Percentiles rank a stretch among this genome's conserved stretches.
These are phyloP conservation scores for Globisporangium nodosum DNA, from an alignment of 352 stramenopile genomes.

Conservation along the genomic window DNA sequence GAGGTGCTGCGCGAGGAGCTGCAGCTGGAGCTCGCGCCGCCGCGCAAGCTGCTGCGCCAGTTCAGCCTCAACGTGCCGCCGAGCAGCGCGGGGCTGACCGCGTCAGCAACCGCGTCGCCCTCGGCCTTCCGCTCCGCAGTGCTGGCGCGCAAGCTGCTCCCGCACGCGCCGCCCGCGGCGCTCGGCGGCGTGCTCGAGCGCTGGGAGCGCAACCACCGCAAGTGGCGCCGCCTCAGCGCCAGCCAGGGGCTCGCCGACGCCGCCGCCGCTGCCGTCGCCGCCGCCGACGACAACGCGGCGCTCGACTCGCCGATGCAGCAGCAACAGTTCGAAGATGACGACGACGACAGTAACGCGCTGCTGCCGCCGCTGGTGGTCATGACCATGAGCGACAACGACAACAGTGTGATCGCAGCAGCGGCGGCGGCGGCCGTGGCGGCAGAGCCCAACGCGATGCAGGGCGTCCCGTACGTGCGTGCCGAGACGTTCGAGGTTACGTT, in stretches of 20 bases:
- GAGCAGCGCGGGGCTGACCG: conserved; percentile 12
- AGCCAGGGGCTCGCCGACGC: background rate
- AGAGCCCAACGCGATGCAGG: background rate
- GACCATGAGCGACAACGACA: conserved; percentile 14
- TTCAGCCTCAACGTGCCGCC: conserved; percentile 76
- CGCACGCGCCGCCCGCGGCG: conserved; percentile 27
- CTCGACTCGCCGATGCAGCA: background rate
- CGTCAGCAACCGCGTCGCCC: background rate
- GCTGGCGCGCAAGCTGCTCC: conserved; percentile 11
- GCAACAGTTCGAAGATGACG: background rate
- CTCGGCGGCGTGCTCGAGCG: conserved; percentile 45
- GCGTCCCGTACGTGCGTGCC: conserved; percentile 3
- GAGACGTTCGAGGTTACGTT: conserved; percentile 74
- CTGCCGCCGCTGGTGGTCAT: background rate
- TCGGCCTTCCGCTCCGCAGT: conserved; percentile 8
- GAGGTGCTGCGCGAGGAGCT: conserved; percentile 63
- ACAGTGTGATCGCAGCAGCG: background rate
- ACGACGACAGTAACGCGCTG: background rate
- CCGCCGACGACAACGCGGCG: background rate
- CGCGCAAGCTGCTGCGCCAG: conserved; percentile 62
- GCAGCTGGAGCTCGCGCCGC: conserved; percentile 55
- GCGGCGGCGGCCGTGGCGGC: too few species aligned
- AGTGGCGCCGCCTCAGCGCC: conserved; percentile 33
- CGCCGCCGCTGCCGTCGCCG: background rate
- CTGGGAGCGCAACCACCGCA: conserved; percentile 54